Percentiles rank a stretch among this genome's conserved stretches.
These are phyloP conservation scores for Penicillium verrucosum DNA, from an alignment of 2,329 filamentous ascomycete species.

Conservation along the genomic window DNA sequence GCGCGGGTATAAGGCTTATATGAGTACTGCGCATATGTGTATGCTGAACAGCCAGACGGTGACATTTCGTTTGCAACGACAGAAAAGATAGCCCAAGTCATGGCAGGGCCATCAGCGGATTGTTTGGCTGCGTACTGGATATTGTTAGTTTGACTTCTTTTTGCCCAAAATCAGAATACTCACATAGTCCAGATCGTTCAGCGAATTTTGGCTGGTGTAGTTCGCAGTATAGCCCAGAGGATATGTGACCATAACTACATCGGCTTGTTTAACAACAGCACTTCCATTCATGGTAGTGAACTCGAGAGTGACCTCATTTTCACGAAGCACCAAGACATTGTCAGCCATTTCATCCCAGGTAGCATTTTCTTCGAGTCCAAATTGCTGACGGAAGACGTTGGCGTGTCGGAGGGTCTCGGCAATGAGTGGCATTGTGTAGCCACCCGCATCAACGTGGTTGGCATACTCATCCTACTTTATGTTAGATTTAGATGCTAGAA, in stretches of 20 bases:
- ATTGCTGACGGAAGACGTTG: constrained; percentile 56
- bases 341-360: constrained; percentile 58
- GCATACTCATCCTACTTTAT: constrained; percentile 60
- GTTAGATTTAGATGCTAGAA: background rate
- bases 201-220: constrained; percentile 48
- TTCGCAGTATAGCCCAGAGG: constrained; percentile 60
- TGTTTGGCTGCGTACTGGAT: constrained; percentile 64
- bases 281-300: constrained; percentile 65
- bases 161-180: constrained; percentile 13
- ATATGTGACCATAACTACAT: constrained; percentile 65
- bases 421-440: constrained; percentile 64
- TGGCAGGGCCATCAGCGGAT: constrained; percentile 64
- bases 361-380: constrained; percentile 54
- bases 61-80: constrained; percentile 64
- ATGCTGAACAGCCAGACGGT: constrained; percentile 64
- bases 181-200: constrained; percentile 62
- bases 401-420: constrained; percentile 54
- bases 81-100: constrained; percentile 70
- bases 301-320: constrained; percentile 62
- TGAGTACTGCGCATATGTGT: constrained; percentile 64
- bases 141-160: background rate
- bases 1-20: constrained; percentile 62
- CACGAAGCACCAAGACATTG: constrained; percentile 55
- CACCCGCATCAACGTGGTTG: constrained; percentile 64
- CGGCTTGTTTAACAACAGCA: constrained; percentile 66